Evolutionary conservation across 495 filamentous ascomycete species (phyloP), one percentile per base, ranked within the genome.

Genomic region (Penicillium alfredii): DNA sequence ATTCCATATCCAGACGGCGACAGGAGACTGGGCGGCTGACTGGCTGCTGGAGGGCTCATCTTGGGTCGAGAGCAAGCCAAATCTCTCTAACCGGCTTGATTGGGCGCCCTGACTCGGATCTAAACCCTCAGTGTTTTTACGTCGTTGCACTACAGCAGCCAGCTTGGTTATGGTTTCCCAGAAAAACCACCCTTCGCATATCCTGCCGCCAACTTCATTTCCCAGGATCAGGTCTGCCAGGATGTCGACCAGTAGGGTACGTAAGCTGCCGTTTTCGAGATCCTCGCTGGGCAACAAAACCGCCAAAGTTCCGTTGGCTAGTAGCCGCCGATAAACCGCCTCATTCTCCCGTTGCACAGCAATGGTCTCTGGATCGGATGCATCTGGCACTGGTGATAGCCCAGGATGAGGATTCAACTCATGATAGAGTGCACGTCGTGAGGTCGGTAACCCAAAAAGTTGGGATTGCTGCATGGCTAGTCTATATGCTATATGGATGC

Each of bases 231-330:
- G 76, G 47, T 93, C 84, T 5, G 85, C 84, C 30, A 97, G 64
- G 16, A 96, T 76, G 58, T 96, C 88, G 25, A 78, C 75, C 37
- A 96, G 80, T 30, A 98, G 68, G 6, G 82, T 70, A 11, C 84
- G 78, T 49, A 96, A 64, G 54, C 86, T 94, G 30, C 69, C 75
- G 59, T 93, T 96, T 50, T 88, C 79, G 7, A 97, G 72, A 48
- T 97, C 89, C 54, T 96, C 89, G 11, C 86, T 92, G 4, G 92
- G 92, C 20, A 98, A 71, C 15, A 97, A 68, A 27, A 94, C 65
- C 4, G 86, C 82, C 28, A 98, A 64, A 28, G 83, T 71, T 4
- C 78, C 83, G 44, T 86, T 77, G 10, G 84, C 86, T 8, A 96
- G 65, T 44, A 94, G 61, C 51, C 86, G 84, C 55, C 87, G 78